A percentile compares a stretch with the other conserved stretches of the same genome.
Conservation (phyloP, 331 rosid genomes). For the Erythrophleum ivorense region DNA sequence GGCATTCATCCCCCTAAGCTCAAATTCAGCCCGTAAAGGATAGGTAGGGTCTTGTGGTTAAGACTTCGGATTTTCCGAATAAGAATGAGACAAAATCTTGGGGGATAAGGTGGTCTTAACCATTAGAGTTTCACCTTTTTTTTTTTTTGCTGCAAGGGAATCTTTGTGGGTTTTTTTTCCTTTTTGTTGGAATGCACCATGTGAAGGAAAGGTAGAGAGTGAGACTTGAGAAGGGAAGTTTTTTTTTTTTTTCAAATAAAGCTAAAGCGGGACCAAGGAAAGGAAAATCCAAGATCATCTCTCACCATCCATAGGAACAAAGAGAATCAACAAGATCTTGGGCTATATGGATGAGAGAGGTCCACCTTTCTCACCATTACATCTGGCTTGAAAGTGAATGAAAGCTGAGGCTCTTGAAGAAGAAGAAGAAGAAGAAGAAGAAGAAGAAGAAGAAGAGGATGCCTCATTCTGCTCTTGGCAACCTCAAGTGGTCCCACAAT, state of each 20-base stretch:
- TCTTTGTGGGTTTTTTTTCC: conserved; percentile 22
- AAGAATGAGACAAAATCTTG: conserved; percentile 37
- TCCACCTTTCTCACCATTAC: conserved; percentile 52
- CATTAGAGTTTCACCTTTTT: not conserved
- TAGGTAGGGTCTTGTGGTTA: not conserved
- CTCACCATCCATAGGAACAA: conserved; percentile 59
- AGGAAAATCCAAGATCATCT: conserved; percentile 55
- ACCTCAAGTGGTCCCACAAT: conserved; percentile 57
- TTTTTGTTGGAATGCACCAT: conserved; percentile 38
- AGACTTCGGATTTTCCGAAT: not conserved
- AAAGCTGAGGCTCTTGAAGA: conserved; percentile 44
- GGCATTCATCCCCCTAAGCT: not conserved
- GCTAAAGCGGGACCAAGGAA: conserved; percentile 53
- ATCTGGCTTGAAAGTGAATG: conserved; percentile 51
- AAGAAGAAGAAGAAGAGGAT: not conserved
- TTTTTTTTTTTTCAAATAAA: conserved; percentile 1
- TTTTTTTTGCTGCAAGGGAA: conserved; percentile 30
- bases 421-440: not conserved
- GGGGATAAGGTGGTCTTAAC: conserved; percentile 36
- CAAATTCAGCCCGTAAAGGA: not conserved
- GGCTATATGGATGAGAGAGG: conserved; percentile 52
- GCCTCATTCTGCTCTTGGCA: conserved; percentile 32
- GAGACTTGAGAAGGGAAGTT: conserved; percentile 29
- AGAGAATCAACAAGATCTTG: conserved; percentile 73
- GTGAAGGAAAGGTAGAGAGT: conserved; percentile 43